Evolutionary conservation across 352 stramenopile species (phyloP).

Genomic region (Elongisporangium senticosum): DNA sequence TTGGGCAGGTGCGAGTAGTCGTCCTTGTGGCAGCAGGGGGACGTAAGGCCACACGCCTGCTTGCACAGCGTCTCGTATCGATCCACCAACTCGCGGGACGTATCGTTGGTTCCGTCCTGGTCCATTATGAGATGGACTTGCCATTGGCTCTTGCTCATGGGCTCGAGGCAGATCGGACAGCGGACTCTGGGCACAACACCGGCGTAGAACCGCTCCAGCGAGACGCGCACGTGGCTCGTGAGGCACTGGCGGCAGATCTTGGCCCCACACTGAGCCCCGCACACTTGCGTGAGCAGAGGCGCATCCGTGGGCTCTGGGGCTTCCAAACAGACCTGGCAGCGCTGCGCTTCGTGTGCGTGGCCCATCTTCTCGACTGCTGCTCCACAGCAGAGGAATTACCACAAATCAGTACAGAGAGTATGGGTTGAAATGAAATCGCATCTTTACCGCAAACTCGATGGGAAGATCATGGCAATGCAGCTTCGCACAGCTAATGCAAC

Average conservation of each 20-base stretch:
- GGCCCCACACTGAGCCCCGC: slow-evolving; percentile 13
- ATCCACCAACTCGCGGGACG: background rate
- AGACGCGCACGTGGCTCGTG: slow-evolving; percentile 16
- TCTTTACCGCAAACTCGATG: too few species aligned
- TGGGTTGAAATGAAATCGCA: too few species aligned
- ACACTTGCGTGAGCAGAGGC: slow-evolving; percentile 6
- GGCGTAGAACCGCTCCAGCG: slow-evolving; percentile 20
- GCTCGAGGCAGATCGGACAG: slow-evolving; percentile 21
- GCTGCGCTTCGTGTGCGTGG: background rate
- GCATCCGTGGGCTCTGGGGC: background rate
- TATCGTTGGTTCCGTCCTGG: too few species aligned
- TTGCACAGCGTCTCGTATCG: slow-evolving; percentile 15
- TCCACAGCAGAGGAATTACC: too few species aligned
- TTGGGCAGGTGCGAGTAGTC: slow-evolving; percentile 29
- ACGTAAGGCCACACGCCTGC: slow-evolving; percentile 16
- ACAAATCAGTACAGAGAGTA: too few species aligned
- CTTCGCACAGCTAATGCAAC: too few species aligned
- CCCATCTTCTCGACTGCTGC: too few species aligned
- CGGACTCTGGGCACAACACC: slow-evolving; percentile 22
- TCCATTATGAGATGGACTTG: too few species aligned
- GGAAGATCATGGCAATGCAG: too few species aligned
- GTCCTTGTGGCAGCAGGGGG: slow-evolving; percentile 24
- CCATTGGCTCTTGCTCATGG: slow-evolving; percentile 16
- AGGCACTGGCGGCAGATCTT: slow-evolving; percentile 19
- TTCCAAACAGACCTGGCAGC: slow-evolving; percentile 31